Evolutionary conservation across 169 alveolate species (phyloP), one percentile per base, ranked within the genome.

Genomic region (Besnoitia besnoiti): DNA sequence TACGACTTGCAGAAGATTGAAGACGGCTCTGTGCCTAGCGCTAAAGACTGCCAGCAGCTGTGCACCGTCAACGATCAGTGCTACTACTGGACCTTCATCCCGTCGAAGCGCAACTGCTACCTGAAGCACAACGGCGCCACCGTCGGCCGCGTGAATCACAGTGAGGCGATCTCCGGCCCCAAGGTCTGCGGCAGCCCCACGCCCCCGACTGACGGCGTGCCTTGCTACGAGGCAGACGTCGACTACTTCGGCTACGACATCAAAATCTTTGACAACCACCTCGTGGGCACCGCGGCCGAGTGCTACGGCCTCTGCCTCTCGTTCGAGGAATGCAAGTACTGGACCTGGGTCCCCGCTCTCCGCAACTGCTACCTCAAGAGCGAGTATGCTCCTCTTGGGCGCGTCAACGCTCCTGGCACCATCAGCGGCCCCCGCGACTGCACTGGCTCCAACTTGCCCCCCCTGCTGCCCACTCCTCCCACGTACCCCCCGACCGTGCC

Each of bases 201-300:
- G 73, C 80, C 80, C 14, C 10, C 21, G 46, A 16, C 33, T n/a
- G 37, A 30, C 0, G 59, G 61, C 61, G 37, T 77, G 59, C 50
- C 87, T 5, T 77, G 87, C 59, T 46, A 77, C 59, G 61, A 77
- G 59, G 61, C 59, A 0, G 59, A 77, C 87, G n/a, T 39, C 61
- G 87, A 77, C 37, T 77, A 77, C 87, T 77, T 30, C 40, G 87
- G 87, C 35, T 77, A 44, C 40, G 87, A 77, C 37, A 77, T 77
- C 59, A 39, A 44, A 12, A 40, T 30, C 30, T 21, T 77, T 39
- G 87, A 77, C 30, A 35, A 44, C 61, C 24, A 46, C 59, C 40
- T 46, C 37, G 87, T 77, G 21, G 59, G 61, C 59, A 30, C 87
- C 55, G 37, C 59, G 21, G 87, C 24, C 27, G 87, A 77, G 37